Evolutionary conservation across 305 asterid species (phyloP), one percentile per base, ranked within the genome.

Genomic region (Euphrasia arctica): DNA sequence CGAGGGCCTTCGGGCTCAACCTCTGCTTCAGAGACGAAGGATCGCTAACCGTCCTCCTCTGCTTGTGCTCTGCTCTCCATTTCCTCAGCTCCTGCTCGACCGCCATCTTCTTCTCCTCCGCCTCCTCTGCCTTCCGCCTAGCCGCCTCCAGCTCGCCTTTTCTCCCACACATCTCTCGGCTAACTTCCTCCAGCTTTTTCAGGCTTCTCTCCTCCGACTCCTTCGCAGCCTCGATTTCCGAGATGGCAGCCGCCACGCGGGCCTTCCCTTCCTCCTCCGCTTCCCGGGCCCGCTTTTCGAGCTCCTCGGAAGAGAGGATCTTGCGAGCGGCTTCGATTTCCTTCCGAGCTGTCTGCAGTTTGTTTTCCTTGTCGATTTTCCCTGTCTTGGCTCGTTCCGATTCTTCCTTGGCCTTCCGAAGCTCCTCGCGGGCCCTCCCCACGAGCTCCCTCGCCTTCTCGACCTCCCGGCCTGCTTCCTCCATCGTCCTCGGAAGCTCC

Each of bases 231-330:
- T 87, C 96, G 3, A 95, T 76, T 67, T 87, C 83, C 10, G 85
- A 60, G 32, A 84, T 62, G 8, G 95, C 99, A 11, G 65, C 84
- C 0, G 81, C 80, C 12, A 91, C 83, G 45, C 90, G 76, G 6
- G 61, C n/a, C 69, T 80, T 91, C 0, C 98, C 96, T 66, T 85
- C 78, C 78, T 84, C 95, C 65, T 95, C 96, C 0, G 96, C 98
- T 39, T 87, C 95, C 36, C 85, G 98, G 18, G 93, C 91, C 57
- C 62, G 72, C 70, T 86, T 94, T 86, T 95, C 86, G 9, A 91
- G 86, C 77, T 83, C 91, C 27, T 25, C 27, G 27, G 27, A 25
- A 25, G 27, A 25, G 27, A 25, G 1, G 27, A 25, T 25, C 27
- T 25, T 25, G 27, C 27, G 27, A 25, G 27, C 27, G 27, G 27